These are phyloP conservation scores for Colletotrichum plurivorum DNA, from an alignment of 2,329 filamentous ascomycete genomes.

Conservation along the genomic window DNA sequence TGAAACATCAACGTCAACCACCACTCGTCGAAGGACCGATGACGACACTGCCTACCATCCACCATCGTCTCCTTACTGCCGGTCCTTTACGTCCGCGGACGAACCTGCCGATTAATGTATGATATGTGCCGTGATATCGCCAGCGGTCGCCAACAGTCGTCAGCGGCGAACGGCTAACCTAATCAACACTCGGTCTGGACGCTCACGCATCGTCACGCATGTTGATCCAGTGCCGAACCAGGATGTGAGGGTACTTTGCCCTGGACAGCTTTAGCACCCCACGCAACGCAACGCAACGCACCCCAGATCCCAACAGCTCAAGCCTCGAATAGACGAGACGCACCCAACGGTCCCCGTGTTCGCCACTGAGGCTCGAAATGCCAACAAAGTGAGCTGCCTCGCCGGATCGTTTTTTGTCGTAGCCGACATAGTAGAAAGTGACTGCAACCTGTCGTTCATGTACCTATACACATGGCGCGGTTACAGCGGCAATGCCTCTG, in stretches of 20 bases:
- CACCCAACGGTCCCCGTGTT: neutral
- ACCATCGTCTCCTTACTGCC: neutral
- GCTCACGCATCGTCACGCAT: neutral
- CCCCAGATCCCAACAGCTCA: too few relatives aligned
- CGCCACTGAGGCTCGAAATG: neutral
- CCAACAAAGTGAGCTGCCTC: neutral
- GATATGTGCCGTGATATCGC: constrained; percentile 6
- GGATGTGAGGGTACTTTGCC: constrained; percentile 3
- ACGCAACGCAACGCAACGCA: neutral
- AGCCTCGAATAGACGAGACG: neutral
- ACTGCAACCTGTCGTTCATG: neutral
- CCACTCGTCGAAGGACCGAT: neutral
- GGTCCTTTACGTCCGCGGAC: constrained; percentile 7
- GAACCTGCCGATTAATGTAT: neutral
- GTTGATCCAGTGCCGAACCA: neutral
- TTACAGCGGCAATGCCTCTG: neutral
- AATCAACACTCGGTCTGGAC: too few relatives aligned
- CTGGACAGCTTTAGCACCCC: neutral
- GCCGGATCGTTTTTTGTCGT: neutral
- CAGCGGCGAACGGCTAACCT: too few relatives aligned
- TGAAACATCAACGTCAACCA: too few relatives aligned
- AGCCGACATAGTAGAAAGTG: constrained; percentile 3
- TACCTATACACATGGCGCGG: neutral
- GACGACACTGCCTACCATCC: constrained; percentile 12
- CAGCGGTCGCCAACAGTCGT: too few relatives aligned